A percentile compares a stretch with the other conserved stretches of the same genome.
These are phyloP conservation scores for Coemansia nantahalensis DNA, from an alignment of 192 early-diverging fungal species.

Conservation along the genomic window DNA sequence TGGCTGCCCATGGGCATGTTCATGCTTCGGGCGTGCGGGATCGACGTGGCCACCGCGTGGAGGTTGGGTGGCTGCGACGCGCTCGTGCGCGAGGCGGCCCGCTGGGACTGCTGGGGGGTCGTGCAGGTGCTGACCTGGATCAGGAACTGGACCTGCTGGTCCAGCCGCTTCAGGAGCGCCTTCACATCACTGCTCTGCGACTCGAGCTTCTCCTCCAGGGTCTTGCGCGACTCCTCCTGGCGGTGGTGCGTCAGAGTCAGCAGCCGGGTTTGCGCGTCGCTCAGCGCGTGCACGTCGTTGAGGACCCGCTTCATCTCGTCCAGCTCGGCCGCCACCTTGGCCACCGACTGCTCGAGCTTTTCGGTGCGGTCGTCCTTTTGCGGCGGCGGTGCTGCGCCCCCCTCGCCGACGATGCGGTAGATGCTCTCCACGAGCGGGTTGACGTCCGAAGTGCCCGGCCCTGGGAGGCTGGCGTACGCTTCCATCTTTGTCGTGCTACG, in stretches of 20 bases:
- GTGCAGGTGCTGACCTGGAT: neutral
- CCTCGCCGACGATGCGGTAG: neutral
- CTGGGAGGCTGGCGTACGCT: neutral
- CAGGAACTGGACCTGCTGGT: conserved; percentile 7
- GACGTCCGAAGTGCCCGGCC: neutral
- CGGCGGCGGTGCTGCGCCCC: neutral
- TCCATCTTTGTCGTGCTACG: too few species aligned
- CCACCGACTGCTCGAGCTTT: neutral
- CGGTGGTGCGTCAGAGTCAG: conserved; percentile 1
- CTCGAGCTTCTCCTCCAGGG: neutral
- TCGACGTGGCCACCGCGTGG: too few species aligned
- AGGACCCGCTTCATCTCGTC: neutral
- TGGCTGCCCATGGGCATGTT: neutral
- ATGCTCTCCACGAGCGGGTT: neutral
- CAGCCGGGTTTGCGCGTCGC: neutral
- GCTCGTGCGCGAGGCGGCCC: too few species aligned
- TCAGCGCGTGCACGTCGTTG: neutral
- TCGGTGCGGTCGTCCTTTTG: neutral
- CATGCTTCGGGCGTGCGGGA: too few species aligned
- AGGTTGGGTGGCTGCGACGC: too few species aligned
- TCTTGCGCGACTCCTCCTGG: conserved; percentile 1
- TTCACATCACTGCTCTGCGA: conserved; percentile 5
- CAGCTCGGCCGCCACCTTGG: neutral
- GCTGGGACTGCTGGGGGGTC: neutral
- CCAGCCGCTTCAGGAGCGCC: conserved; percentile 1